A percentile compares a stretch with the other conserved stretches of the same genome.
These are phyloP conservation scores for Hapsidospora chrysogenum DNA, from an alignment of 495 filamentous ascomycete species.

Conservation along the genomic window DNA sequence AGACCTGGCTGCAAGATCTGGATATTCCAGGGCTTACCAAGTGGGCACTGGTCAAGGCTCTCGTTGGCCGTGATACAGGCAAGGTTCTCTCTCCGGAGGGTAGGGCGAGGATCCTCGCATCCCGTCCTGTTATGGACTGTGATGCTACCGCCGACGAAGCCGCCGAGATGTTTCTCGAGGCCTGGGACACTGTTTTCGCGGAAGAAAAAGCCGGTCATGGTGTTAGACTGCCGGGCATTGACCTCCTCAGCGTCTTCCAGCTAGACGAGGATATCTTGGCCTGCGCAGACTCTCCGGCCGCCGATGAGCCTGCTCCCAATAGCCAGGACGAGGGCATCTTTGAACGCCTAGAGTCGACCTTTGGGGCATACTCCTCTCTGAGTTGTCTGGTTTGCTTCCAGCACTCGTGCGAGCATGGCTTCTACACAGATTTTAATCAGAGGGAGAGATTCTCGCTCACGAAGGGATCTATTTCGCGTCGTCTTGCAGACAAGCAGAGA, in stretches of 20 bases:
- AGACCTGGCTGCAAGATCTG: conserved; percentile 24
- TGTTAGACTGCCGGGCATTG: conserved; percentile 13
- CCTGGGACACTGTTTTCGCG: conserved; percentile 27
- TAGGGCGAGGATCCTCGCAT: conserved; percentile 21
- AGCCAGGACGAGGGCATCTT: conserved; percentile 3
- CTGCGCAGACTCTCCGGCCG: conserved; percentile 24
- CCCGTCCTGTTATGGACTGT: conserved; percentile 13
- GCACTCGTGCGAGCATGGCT: conserved; percentile 32
- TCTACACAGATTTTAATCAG: conserved; percentile 27
- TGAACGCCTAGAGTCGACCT: conserved; percentile 15
- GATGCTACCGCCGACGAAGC: conserved; percentile 15
- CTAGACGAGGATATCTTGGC: conserved; percentile 26
- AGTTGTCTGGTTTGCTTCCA: conserved; percentile 30
- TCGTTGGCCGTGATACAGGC: conserved; percentile 19
- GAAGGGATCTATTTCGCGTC: too few species aligned
- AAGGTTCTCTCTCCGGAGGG: conserved; percentile 27
- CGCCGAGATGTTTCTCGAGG: conserved; percentile 23
- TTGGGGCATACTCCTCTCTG: conserved; percentile 26
- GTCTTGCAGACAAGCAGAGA: conserved; percentile 5
- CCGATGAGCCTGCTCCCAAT: conserved; percentile 21
- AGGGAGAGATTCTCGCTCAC: conserved; percentile 12
- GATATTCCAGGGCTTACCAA: conserved; percentile 23
- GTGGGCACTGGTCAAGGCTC: conserved; percentile 23
- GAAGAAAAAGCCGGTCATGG: too few species aligned
- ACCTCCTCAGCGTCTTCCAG: conserved; percentile 23